Base-by-base conservation (phyloP, 495 filamentous ascomycete species). In the Thermothielavioides terrestris region DNA sequence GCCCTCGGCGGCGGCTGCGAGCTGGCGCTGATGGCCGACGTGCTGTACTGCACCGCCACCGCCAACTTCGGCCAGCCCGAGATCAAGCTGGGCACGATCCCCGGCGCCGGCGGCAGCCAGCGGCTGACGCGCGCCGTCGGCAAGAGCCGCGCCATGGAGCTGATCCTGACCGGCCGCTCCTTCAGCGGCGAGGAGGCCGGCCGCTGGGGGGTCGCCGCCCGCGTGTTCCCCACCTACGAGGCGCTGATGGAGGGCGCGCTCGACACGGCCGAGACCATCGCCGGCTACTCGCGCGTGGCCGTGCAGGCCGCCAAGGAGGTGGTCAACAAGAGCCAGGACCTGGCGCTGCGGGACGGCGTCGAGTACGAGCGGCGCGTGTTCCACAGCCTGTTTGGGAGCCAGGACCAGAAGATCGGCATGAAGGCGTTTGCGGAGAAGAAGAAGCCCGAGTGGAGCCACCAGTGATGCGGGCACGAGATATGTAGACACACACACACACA, bases 341-440 rank as follows among this genome's bases (percentile, higher is more conserved):
- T 91, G 53, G 71, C 80, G 11, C 68, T 98, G 53, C 74, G 83
- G 57, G 94, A 96, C 59, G 92, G 92, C 0, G 83, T 98, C 1
- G 94, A 97, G 71, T 96, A 78, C 70, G 92, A 98, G 79, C 73
- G 92, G 63, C 75, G 91, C 42, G 72, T 96, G 49, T 98, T 97
- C 74, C 92, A 98, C 64, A 75, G 78, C 11, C 61, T 95, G 59
- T 98, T 98, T 79, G 91, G 90, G 5, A 90, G 83, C 48, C 75
- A 84, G 74, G 92, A 98, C 65, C 92, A 97, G 72, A 98, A 96
- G 77, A 86, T 95, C 68, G 92, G 88, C 11, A 97, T 97, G 91
- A 82, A 77, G 60, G 92, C 92, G 14, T 98, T 98, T 71, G 83
- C 83, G 1, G 85, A 92, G 72, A 96, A 95, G 82, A 80, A 86